phyloP scores from a whole-genome alignment of 192 early-diverging fungal species.

The Rhizophlyctis rosea region DNA sequence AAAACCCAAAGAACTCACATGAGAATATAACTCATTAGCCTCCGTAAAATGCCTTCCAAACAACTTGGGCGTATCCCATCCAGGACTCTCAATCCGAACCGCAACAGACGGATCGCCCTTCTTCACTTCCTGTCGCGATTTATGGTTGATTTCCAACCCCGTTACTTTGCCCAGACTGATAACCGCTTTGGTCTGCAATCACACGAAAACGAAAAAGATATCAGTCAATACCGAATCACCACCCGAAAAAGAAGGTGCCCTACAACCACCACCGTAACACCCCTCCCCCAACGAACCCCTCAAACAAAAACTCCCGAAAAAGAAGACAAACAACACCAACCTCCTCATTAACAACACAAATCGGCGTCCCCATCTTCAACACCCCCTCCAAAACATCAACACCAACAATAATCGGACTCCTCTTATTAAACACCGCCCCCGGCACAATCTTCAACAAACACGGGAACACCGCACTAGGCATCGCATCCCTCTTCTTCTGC shows the following conservation, averaged over 20 bases:
- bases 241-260: too few species aligned
- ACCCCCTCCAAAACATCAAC: constrained; percentile 92
- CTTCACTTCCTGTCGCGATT: constrained; percentile 74
- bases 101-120: constrained; percentile 83
- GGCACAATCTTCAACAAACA: constrained; percentile 85
- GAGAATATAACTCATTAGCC: constrained; percentile 68
- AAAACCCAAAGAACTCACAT: constrained; percentile 32
- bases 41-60: constrained; percentile 92
- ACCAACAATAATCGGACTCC: constrained; percentile 91
- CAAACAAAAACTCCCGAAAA: constrained; percentile 4
- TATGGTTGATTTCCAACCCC: constrained; percentile 91
- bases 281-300: not conserved
- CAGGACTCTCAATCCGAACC: constrained; percentile 84
- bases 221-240: not conserved
- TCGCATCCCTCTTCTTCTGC: constrained; percentile 82
- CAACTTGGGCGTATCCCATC: constrained; percentile 81
- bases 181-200: constrained; percentile 64
- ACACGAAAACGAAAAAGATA: constrained; percentile 10
- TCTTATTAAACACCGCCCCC: constrained; percentile 90
- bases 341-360: constrained; percentile 78
- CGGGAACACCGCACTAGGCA: constrained; percentile 94
- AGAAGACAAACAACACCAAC: constrained; percentile 17
- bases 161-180: constrained; percentile 82
- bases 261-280: too few species aligned
- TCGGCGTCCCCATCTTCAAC: constrained; percentile 84